These are phyloP conservation scores for Ceratocystis diversiconidia DNA, from an alignment of 2,329 filamentous ascomycete species.

Conservation along the genomic window DNA sequence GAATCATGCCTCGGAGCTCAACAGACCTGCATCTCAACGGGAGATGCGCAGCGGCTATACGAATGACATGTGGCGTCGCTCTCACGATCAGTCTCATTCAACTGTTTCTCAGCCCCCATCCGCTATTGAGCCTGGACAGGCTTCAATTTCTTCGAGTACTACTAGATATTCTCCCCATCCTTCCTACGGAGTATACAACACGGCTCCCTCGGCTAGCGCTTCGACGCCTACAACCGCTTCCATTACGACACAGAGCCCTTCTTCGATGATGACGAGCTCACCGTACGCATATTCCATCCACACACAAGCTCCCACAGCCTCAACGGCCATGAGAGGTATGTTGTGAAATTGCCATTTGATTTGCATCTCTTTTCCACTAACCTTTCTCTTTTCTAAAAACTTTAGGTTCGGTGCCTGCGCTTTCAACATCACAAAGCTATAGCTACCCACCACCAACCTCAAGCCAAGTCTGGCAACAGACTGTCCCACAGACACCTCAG, in stretches of 20 bases:
- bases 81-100: slow-evolving; percentile 58
- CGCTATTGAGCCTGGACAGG: slow-evolving; percentile 19
- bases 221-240: slow-evolving; percentile 29
- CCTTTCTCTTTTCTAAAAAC: slow-evolving; percentile 45
- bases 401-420: slow-evolving; percentile 34
- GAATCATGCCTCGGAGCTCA: slow-evolving; percentile 82
- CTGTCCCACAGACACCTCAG: slow-evolving; percentile 43
- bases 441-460: slow-evolving; percentile 44
- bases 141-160: slow-evolving; percentile 23
- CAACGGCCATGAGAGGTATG: slow-evolving; percentile 58
- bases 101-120: slow-evolving; percentile 33
- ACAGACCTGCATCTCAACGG: slow-evolving; percentile 67
- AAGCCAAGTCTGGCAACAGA: slow-evolving; percentile 49
- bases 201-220: slow-evolving; percentile 33
- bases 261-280: slow-evolving; percentile 50
- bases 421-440: slow-evolving; percentile 42
- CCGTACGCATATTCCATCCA: slow-evolving; percentile 60
- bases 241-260: slow-evolving; percentile 37
- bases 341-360: background rate
- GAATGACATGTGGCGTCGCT: slow-evolving; percentile 66
- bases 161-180: slow-evolving; percentile 42
- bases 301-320: slow-evolving; percentile 55
- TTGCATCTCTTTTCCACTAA: slow-evolving; percentile 22
- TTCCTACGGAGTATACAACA: slow-evolving; percentile 24
- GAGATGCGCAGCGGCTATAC: slow-evolving; percentile 66